phyloP scores from a whole-genome alignment of 129 eudicot genomes.

The Flaveria robusta region DNA sequence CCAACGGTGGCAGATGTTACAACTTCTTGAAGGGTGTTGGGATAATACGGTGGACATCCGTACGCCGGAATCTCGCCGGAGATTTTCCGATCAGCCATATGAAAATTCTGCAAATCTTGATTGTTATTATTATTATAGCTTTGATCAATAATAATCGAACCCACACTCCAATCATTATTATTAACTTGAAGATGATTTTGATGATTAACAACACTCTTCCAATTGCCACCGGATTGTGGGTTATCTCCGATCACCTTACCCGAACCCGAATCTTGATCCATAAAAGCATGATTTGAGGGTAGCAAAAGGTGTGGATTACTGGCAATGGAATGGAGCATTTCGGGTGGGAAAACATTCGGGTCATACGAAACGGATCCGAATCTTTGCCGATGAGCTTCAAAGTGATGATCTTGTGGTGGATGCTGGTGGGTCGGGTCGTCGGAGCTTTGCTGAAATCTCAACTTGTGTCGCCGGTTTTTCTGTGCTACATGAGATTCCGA shows the following conservation, averaged over 20 bases:
- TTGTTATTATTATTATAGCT: neutral
- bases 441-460: constrained; percentile 54
- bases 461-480: constrained; percentile 77
- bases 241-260: neutral
- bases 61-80: constrained; percentile 34
- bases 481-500: constrained; percentile 72
- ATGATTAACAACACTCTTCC: constrained; percentile 45
- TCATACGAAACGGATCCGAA: constrained; percentile 45
- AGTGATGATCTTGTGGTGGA: too few relatives aligned
- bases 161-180: constrained; percentile 44
- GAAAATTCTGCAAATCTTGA: constrained; percentile 33
- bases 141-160: constrained; percentile 32
- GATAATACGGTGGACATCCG: constrained; percentile 42
- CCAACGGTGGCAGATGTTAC: constrained; percentile 46
- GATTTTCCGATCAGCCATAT: constrained; percentile 34
- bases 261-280: constrained; percentile 41
- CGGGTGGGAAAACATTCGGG: constrained; percentile 46
- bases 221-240: constrained; percentile 7
- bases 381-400: too few relatives aligned
- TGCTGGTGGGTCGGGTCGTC: constrained; percentile 36
- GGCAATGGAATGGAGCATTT: constrained; percentile 47
- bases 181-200: constrained; percentile 27
- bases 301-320: constrained; percentile 44
- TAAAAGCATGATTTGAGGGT: constrained; percentile 39
- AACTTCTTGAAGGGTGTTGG: constrained; percentile 57